These are phyloP conservation scores for Glaciozyma antarctica DNA, from an alignment of 768 basidiomycete species.

Conservation along the genomic window DNA sequence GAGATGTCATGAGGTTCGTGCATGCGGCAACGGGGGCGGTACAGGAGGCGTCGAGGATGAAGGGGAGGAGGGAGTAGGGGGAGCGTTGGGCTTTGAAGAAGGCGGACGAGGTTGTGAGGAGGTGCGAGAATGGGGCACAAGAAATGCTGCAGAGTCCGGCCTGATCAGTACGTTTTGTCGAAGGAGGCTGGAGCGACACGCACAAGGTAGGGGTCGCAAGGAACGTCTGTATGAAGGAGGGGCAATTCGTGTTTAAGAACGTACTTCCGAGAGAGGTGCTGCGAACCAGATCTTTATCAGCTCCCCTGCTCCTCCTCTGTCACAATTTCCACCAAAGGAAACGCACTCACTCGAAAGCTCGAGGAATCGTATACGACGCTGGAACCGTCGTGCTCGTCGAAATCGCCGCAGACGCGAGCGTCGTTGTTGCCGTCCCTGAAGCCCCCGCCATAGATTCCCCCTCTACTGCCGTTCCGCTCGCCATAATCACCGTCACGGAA, in stretches of 20 bases:
- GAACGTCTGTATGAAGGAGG: constrained; percentile 67
- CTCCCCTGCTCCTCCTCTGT: not conserved
- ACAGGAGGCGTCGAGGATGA: constrained; percentile 69
- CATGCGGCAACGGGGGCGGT: constrained; percentile 53
- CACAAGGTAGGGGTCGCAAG: constrained; percentile 49
- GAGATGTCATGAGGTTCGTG: constrained; percentile 57
- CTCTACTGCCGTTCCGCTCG: no score
- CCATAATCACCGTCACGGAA: no score
- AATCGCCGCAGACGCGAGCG: not conserved
- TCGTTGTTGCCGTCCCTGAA: no score
- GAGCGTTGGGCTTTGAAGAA: constrained; percentile 57
- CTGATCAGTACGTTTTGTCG: not conserved
- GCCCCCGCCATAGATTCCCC: no score
- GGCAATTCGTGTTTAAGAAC: constrained; percentile 58
- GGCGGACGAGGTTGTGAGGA: constrained; percentile 28
- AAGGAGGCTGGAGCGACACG: constrained; percentile 42
- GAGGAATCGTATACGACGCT: not conserved
- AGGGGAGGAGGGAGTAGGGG: constrained; percentile 49
- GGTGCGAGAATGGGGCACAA: constrained; percentile 28
- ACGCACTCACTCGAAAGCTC: not conserved
- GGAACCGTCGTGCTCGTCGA: not conserved
- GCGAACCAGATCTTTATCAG: constrained; percentile 41
- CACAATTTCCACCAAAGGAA: not conserved
- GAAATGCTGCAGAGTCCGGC: constrained; percentile 1
- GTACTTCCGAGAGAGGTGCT: constrained; percentile 56